Evolutionary conservation across 2,329 filamentous ascomycete genomes (phyloP).

Genomic region (Botrytis pseudocinerea): DNA sequence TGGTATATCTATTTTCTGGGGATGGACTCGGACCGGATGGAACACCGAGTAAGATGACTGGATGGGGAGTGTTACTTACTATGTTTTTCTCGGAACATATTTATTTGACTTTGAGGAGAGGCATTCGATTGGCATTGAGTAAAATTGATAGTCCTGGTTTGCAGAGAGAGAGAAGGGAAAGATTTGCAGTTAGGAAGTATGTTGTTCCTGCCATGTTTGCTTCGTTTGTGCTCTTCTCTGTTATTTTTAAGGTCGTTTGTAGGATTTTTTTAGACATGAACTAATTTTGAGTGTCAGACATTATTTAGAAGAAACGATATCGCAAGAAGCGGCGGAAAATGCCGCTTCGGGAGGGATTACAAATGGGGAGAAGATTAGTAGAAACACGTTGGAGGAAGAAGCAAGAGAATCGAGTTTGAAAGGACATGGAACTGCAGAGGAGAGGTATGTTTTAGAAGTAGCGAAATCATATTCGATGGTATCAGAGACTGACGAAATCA

Average conservation of each 20-base stretch:
- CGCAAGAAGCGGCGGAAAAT: constrained; percentile 54
- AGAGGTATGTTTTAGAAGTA: constrained; percentile 46
- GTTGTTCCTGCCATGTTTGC: constrained; percentile 43
- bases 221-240: constrained; percentile 3
- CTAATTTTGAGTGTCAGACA: constrained; percentile 29
- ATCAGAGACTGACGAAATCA: not conserved
- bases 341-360: constrained; percentile 50
- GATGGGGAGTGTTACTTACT: constrained; percentile 77
- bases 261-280: not conserved
- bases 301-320: constrained; percentile 68
- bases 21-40: constrained; percentile 65
- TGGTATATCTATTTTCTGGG: constrained; percentile 85
- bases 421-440: constrained; percentile 53
- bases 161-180: constrained; percentile 80
- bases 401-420: constrained; percentile 52
- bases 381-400: constrained; percentile 64
- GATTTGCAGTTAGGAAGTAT: constrained; percentile 76
- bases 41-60: constrained; percentile 68
- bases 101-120: constrained; percentile 76
- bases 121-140: constrained; percentile 69
- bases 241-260: no score
- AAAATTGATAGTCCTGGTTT: constrained; percentile 85
- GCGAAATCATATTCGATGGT: not conserved
- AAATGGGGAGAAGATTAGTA: constrained; percentile 63
- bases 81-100: constrained; percentile 87